Conservation (phyloP, 352 stramenopile species). For the Globisporangium abappressorium region DNA sequence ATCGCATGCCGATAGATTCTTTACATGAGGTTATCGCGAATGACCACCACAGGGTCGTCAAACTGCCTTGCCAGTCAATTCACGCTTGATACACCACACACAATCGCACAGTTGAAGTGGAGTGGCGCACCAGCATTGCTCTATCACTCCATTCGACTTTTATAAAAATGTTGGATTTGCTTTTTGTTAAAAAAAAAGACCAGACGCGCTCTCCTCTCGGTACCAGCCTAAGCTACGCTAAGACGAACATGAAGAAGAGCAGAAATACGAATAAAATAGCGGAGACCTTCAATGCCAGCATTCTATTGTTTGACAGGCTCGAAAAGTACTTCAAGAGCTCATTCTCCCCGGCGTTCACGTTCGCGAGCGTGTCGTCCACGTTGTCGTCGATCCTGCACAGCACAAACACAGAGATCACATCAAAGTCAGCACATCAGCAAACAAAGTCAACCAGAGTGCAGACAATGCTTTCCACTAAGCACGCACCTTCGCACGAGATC, state of each 20-base stretch:
- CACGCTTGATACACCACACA: not conserved
- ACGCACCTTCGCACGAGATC: constrained; percentile 75
- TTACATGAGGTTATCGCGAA: not conserved
- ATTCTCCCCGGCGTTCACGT: constrained; percentile 73
- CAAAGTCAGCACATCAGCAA: constrained; percentile 2
- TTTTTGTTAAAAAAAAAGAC: constrained; percentile 6
- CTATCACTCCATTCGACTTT: not conserved
- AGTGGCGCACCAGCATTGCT: not conserved
- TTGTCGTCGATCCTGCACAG: constrained; percentile 80
- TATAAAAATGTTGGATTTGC: constrained; percentile 11
- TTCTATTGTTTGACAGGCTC: constrained; percentile 84
- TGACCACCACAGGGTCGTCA: too few relatives aligned
- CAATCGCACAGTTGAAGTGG: not conserved
- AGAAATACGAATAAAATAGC: constrained; percentile 87
- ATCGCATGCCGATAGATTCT: not conserved
- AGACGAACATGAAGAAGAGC: constrained; percentile 89
- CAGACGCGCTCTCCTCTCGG: not conserved
- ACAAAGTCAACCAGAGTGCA: not conserved
- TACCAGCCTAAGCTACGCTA: constrained; percentile 49
- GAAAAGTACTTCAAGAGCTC: constrained; percentile 86
- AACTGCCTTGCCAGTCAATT: not conserved
- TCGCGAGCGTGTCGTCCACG: constrained; percentile 74
- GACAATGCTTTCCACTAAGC: not conserved
- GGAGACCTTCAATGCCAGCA: constrained; percentile 82
- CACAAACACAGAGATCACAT: constrained; percentile 7